Evolutionary conservation across 257 asterid species (phyloP), one percentile per base, ranked within the genome.

Genomic region (Linaria vulgaris): DNA sequence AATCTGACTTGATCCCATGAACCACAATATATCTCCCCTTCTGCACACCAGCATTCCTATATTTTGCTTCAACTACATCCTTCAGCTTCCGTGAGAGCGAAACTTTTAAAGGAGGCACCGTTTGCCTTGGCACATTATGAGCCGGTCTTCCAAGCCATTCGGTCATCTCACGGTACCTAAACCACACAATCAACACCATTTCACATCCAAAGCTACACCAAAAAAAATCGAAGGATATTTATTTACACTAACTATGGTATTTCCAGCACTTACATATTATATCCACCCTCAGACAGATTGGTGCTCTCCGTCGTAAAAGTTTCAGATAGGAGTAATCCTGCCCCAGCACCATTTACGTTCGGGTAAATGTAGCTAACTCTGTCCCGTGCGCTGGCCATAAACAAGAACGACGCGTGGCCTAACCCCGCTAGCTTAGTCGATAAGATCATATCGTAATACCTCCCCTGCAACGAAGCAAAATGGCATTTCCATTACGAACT

Each of bases 1-100:
- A 90, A 62, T 90, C 95, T n/a, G 96, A 85, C 67, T 88, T 68
- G 17, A 90, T 83, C 25, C 97, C 97, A 78, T 90, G 97, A 70
- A 88, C 79, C 16, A 90, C 96, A 41, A 90, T 64, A 48, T 80
- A 90, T 56, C 72, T 88, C n/a, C 97, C 95, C 73, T 81, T 85
- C 70, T 61, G 80, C 7, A 59, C 95, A 46, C 97, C 94, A 9
- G 82, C 91, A 13, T 68, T 78, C 73, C 9, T 79, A 58, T 87
- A 90, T 64, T 90, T 90, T 27, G 74, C 82, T 86, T 85, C 95
- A 0, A 90, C 97, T 30, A 79, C 83, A 62, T 78, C 94, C 80
- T 78, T 90, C 66, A 85, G 57, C 79, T 84, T 90, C 79, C 88
- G 85, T 1, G 97, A 85, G 59, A 90, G 70, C 9, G 87, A 80